Conservation (phyloP, 208 protist species). For the Leishmania tarentolae region DNA sequence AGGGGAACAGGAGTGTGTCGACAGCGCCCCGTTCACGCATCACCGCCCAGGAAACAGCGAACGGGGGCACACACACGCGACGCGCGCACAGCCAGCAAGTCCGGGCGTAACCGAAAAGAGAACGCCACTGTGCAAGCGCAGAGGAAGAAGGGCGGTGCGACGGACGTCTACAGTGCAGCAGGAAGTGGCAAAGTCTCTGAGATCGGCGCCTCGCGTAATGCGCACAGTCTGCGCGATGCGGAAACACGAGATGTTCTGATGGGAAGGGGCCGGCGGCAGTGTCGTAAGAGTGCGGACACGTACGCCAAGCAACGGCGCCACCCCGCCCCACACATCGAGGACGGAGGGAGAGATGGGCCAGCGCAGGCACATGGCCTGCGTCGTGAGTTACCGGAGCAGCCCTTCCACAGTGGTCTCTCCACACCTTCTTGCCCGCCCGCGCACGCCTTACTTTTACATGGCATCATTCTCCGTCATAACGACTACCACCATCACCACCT, state of each 20-base stretch:
- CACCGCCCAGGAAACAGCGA: background rate
- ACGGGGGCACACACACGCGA: background rate
- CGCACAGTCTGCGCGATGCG: background rate
- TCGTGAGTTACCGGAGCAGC: background rate
- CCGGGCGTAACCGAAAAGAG: background rate
- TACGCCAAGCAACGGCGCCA: background rate
- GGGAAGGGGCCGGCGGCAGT: background rate
- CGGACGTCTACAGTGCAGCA: background rate
- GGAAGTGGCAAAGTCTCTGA: background rate
- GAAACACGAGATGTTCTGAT: background rate
- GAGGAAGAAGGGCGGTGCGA: background rate
- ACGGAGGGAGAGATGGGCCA: background rate
- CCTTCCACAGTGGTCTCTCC: background rate
- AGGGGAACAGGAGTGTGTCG: background rate
- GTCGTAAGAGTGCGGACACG: background rate
- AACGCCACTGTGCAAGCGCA: background rate
- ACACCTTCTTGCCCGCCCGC: no score
- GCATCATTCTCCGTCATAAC: no score
- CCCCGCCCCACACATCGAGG: no score
- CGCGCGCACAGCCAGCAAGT: background rate
- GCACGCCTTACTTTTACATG: no score
- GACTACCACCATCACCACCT: no score
- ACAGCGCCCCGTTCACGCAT: no score
- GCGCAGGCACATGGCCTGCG: background rate
- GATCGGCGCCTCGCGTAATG: background rate